Evolutionary conservation across 1,139 yeast genomes (phyloP).

Genomic region (Geotrichum histeridarum): DNA sequence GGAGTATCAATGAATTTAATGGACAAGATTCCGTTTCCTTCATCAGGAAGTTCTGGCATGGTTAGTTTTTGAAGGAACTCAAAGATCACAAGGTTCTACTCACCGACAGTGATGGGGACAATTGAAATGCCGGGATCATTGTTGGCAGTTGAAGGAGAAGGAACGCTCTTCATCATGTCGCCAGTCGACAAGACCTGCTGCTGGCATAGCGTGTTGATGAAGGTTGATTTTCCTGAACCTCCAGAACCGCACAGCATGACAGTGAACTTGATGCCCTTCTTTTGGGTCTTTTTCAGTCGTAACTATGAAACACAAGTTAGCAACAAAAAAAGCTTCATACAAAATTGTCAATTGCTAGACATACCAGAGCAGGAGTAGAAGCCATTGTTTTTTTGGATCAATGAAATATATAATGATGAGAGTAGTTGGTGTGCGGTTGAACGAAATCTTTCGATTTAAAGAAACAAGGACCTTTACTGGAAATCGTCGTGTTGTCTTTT

Average conservation of each 20-base stretch:
- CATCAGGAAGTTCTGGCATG: slow-evolving; percentile 33
- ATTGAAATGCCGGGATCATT: slow-evolving; percentile 48
- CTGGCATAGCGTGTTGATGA: slow-evolving; percentile 83
- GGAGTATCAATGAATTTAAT: slow-evolving; percentile 59
- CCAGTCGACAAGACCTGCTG: slow-evolving; percentile 59
- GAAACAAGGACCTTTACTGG: neutral
- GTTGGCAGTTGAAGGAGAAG: slow-evolving; percentile 44
- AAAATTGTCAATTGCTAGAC: neutral
- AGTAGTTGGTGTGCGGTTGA: neutral
- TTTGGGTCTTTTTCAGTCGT: slow-evolving; percentile 67
- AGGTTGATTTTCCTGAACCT: slow-evolving; percentile 81
- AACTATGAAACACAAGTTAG: slow-evolving; percentile 34
- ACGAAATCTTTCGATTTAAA: neutral
- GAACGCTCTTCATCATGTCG: slow-evolving; percentile 24
- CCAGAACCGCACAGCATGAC: slow-evolving; percentile 74
- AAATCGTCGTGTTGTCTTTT: slow-evolving; percentile 4
- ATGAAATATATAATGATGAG: neutral
- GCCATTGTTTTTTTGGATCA: slow-evolving; percentile 6
- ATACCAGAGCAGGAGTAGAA: slow-evolving; percentile 19
- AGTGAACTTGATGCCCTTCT: slow-evolving; percentile 80
- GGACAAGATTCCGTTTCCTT: slow-evolving; percentile 80
- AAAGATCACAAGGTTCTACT: neutral
- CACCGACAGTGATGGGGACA: slow-evolving; percentile 44
- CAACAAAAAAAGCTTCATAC: neutral
- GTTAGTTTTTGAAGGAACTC: neutral